These are phyloP conservation scores for Entomortierella beljakovae DNA, from an alignment of 192 early-diverging fungal species.

Conservation along the genomic window DNA sequence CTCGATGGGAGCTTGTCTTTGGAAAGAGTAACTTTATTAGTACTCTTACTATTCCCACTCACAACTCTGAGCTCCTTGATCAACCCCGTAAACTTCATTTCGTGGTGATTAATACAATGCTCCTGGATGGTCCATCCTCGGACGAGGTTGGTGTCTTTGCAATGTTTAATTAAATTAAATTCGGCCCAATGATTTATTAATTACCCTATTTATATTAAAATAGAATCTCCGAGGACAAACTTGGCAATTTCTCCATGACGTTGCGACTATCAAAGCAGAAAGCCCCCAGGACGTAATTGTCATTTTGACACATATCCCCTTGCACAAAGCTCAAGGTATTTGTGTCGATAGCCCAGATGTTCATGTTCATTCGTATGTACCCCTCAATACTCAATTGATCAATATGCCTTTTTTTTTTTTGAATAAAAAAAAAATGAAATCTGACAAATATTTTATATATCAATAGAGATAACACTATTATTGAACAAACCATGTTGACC, in stretches of 20 bases:
- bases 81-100: constrained; percentile 16
- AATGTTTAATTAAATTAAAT: neutral
- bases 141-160: constrained; percentile 45
- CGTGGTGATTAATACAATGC: constrained; percentile 54
- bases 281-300: constrained; percentile 55
- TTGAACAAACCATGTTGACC: constrained; percentile 71
- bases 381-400: constrained; percentile 1
- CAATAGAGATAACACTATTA: constrained; percentile 49
- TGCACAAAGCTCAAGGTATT: constrained; percentile 65
- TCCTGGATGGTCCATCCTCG: constrained; percentile 54
- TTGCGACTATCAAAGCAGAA: constrained; percentile 39
- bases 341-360: constrained; percentile 63
- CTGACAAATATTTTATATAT: neutral
- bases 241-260: constrained; percentile 65
- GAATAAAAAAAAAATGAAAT: neutral
- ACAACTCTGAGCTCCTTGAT: neutral
- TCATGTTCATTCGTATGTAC: constrained; percentile 27
- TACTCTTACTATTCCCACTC: constrained; percentile 22
- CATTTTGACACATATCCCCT: constrained; percentile 71
- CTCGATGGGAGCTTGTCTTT: constrained; percentile 66
- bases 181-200: neutral
- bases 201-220: neutral
- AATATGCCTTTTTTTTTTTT: constrained; percentile 7
- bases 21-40: constrained; percentile 61
- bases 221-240: constrained; percentile 60